These are phyloP conservation scores for Rhazya stricta DNA, from an alignment of 257 asterid genomes.

Conservation along the genomic window DNA sequence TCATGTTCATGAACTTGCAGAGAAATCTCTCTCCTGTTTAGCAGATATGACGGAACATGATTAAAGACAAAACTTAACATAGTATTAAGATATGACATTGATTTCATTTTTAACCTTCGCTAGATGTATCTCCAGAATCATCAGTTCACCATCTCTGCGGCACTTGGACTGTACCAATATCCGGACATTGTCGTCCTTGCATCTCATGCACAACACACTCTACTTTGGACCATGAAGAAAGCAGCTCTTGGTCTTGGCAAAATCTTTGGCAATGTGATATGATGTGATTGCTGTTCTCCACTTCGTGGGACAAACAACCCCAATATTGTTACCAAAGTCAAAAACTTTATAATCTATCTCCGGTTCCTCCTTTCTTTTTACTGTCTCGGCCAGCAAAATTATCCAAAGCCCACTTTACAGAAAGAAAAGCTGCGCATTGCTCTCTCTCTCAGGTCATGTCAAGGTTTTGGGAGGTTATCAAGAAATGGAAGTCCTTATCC, in stretches of 20 bases:
- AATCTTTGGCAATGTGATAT: neutral
- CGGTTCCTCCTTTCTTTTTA: neutral
- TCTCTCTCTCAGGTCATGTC: slow-evolving; percentile 13
- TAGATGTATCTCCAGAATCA: neutral
- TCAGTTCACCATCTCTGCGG: neutral
- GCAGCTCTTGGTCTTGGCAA: neutral
- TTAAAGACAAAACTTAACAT: too few species aligned
- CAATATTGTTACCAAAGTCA: slow-evolving; percentile 11
- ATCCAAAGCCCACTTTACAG: slow-evolving; percentile 12
- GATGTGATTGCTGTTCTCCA: slow-evolving; percentile 23
- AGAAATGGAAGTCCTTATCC: slow-evolving; percentile 16
- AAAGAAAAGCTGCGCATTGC: neutral
- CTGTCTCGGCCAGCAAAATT: slow-evolving; percentile 6
- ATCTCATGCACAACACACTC: neutral
- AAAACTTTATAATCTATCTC: neutral
- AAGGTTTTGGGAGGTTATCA: neutral
- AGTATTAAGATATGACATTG: neutral
- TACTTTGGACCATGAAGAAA: neutral
- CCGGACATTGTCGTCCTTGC: slow-evolving; percentile 24
- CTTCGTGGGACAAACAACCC: slow-evolving; percentile 18
- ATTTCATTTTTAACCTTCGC: neutral
- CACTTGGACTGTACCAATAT: slow-evolving; percentile 11
- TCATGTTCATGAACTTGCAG: neutral
- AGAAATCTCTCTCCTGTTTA: neutral
- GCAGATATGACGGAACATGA: neutral